Base-by-base conservation (phyloP, 805 yeast species). In the Saturnispora gosingensis region DNA sequence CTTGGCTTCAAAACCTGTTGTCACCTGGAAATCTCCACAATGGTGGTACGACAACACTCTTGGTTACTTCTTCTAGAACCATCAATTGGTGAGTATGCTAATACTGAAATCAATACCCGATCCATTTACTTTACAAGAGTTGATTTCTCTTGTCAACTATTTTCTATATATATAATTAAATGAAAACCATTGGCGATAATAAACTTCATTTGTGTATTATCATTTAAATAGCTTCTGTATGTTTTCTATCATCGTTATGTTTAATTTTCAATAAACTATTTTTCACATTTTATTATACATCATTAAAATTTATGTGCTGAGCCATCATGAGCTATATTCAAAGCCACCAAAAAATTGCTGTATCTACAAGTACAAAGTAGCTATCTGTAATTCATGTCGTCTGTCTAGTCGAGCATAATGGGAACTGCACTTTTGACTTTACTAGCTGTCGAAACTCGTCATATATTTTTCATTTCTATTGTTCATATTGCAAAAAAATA, bases 31-130 rank as follows among this genome's bases (percentile, higher is more conserved):
- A 49, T 61, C 50, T 22, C 42, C 46, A 16, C 51, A 55, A 20
- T 63, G 65, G 65, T 61, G 61, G 61, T 66, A 66, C 52, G 65
- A 63, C n/a, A 61, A 58, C 45, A 53, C 61, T 16, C 18, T 66
- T 45, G 68, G 67, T 11, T 62, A 59, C 51, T 15, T 65, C 9
- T 65, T 65, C 56, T 65, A 48, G 50, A 13, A 24, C n/a, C 20
- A 10, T n/a, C 22, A 11, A 5, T 36, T 30, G 34, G n/a, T 30
- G 9, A 25, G 28, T 25, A 25, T 25, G 9, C 9, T 36, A 38
- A 18, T 10, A 16, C 9, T n/a, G 22, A 16, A 38, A 38, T 38
- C 34, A 38, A 38, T 38, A 38, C 42, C 42, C 42, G 9, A n/a
- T 30, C 34, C 34, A 30, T 30, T 30, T 30, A 30, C 34, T 4